Percentiles rank a stretch among this genome's conserved stretches.
Evolutionary conservation across 352 stramenopile genomes (phyloP).

Genomic region (Stramenopiles sp.): DNA sequence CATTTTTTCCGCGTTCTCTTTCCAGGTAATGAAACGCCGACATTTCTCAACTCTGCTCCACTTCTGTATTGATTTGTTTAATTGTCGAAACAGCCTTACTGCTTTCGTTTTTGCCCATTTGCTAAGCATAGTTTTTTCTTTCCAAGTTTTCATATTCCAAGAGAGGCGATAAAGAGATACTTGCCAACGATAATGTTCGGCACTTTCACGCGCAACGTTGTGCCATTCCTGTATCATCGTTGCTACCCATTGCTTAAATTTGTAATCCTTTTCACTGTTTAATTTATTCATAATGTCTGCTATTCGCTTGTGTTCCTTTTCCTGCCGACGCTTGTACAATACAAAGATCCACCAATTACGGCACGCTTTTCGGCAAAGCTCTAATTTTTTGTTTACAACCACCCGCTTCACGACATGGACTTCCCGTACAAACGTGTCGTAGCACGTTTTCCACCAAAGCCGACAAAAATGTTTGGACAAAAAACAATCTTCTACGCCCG

Average conservation of each 20-base stretch:
- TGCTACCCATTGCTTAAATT: not conserved
- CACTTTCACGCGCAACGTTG: not conserved
- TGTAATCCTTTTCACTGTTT: not conserved
- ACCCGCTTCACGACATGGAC: too few species aligned
- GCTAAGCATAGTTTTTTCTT: not conserved
- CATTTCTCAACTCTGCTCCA: not conserved
- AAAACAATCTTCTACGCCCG: not conserved
- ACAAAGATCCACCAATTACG: not conserved
- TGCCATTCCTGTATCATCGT: not conserved
- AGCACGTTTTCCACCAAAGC: not conserved
- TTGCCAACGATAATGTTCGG: not conserved
- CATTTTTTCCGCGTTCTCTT: not conserved
- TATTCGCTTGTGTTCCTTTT: not conserved
- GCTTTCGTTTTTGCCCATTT: not conserved
- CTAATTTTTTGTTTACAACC: not conserved
- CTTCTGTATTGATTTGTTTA: not conserved
- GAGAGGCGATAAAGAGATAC: not conserved
- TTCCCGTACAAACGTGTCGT: not conserved
- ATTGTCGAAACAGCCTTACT: not conserved
- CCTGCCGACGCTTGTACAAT: not conserved
- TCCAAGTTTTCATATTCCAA: not conserved
- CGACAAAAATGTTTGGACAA: conserved; percentile 1
- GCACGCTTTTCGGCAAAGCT: not conserved
- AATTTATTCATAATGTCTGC: conserved; percentile 5
- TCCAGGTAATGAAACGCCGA: not conserved